phyloP scores from a whole-genome alignment of 768 basidiomycete genomes.

The Lanmaoa pseudosensibilis region DNA sequence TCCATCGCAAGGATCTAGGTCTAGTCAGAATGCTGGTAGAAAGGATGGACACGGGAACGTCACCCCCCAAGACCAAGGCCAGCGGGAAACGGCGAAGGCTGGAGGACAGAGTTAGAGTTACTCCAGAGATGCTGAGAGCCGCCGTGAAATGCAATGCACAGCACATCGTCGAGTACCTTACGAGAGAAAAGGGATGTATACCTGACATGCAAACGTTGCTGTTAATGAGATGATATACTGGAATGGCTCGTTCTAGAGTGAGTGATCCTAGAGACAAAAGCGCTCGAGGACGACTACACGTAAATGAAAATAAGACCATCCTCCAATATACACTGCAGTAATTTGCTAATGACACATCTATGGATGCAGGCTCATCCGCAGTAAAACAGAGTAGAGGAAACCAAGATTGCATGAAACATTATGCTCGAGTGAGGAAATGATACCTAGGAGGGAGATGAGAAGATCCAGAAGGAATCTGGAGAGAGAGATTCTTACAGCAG shows the following conservation, averaged over 20 bases:
- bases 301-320: conserved; percentile 10
- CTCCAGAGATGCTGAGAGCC: conserved; percentile 56
- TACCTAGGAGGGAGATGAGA: conserved; percentile 11
- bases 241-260: background rate
- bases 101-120: conserved; percentile 58
- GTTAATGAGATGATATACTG: conserved; percentile 32
- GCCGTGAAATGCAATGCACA: conserved; percentile 66
- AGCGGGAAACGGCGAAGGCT: conserved; percentile 51
- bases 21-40: conserved; percentile 81
- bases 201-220: conserved; percentile 70
- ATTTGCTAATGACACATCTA: conserved; percentile 28
- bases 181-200: conserved; percentile 65
- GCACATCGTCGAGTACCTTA: conserved; percentile 72
- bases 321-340: conserved; percentile 17
- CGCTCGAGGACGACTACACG: conserved; percentile 1
- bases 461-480: background rate
- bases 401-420: conserved; percentile 8
- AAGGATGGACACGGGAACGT: conserved; percentile 34
- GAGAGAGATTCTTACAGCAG: conserved; percentile 15
- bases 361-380: conserved; percentile 16
- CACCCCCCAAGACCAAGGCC: conserved; percentile 20
- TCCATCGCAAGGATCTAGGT: conserved; percentile 62
- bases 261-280: conserved; percentile 1
- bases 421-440: conserved; percentile 11
- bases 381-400: conserved; percentile 9